A percentile compares a stretch with the other conserved stretches of the same genome.
Evolutionary conservation across 2,329 filamentous ascomycete species (phyloP).

Genomic region (Colletotrichum abscissum): DNA sequence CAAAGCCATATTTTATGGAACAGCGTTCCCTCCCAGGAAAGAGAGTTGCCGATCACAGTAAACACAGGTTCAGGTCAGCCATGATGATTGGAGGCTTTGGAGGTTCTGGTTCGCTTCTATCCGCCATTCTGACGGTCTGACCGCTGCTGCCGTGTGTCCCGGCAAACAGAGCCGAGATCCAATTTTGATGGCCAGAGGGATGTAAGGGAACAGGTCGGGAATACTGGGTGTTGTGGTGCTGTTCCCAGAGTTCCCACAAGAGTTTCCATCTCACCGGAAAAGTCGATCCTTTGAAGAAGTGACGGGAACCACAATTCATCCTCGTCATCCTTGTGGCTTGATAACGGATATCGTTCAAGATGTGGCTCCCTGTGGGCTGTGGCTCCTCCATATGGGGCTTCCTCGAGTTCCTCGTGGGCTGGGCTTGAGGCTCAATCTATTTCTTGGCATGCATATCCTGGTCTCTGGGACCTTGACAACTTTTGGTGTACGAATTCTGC

Average conservation of each 20-base stretch:
- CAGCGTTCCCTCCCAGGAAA: neutral
- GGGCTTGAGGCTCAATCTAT: constrained; percentile 29
- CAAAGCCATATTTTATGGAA: constrained; percentile 10
- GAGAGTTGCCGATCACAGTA: neutral
- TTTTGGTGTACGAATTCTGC: neutral
- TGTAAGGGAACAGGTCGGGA: constrained; percentile 7
- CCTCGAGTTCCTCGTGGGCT: neutral
- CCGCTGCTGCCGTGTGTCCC: neutral
- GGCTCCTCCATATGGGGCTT: neutral
- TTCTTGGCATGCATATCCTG: constrained; percentile 24
- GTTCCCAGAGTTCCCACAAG: constrained; percentile 4
- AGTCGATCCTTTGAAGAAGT: constrained; percentile 18
- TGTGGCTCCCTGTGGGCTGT: neutral
- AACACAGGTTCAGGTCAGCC: neutral
- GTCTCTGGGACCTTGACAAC: neutral
- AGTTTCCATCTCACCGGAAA: constrained; percentile 8
- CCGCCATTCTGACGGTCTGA: neutral
- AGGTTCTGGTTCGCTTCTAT: constrained; percentile 6
- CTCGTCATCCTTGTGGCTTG: constrained; percentile 1
- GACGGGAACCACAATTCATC: neutral
- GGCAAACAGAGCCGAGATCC: neutral
- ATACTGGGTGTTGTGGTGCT: constrained; percentile 3
- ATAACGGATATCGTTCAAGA: neutral
- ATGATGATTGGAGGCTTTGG: constrained; percentile 7
- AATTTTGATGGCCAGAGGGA: constrained; percentile 7